phyloP scores from a whole-genome alignment of 2,329 filamentous ascomycete genomes.

The Pyrenochaeta sp. region DNA sequence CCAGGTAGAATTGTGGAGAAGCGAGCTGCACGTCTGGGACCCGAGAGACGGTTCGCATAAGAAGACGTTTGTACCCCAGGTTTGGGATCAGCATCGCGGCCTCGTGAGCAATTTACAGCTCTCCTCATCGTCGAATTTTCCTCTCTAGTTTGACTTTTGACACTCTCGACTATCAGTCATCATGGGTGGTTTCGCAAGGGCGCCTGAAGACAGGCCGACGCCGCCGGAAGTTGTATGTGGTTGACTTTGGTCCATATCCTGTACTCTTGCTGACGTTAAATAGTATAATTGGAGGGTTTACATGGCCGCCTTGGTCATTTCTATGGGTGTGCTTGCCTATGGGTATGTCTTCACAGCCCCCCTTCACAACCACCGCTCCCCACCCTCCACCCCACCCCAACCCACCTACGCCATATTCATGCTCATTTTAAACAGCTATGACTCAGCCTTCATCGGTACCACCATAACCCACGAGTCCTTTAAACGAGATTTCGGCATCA shows the following conservation, averaged over 20 bases:
- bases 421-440: conserved; percentile 45
- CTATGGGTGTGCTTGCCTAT: conserved; percentile 56
- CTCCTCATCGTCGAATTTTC: conserved; percentile 5
- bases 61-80: conserved; percentile 29
- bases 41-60: conserved; percentile 16
- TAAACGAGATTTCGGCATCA: conserved; percentile 52
- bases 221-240: conserved; percentile 58
- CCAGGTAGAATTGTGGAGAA: conserved; percentile 28
- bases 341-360: too few relatives aligned
- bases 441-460: conserved; percentile 63
- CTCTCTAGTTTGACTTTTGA: conserved; percentile 4
- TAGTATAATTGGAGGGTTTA: conserved; percentile 62
- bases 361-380: too few relatives aligned
- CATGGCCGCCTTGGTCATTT: conserved; percentile 57
- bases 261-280: too few relatives aligned
- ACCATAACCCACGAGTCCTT: conserved; percentile 61
- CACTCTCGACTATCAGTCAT: conserved; percentile 10
- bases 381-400: too few relatives aligned
- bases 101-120: not conserved
- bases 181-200: conserved; percentile 53
- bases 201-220: conserved; percentile 63
- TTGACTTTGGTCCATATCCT: not conserved
- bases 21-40: conserved; percentile 11
- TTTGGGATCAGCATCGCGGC: conserved; percentile 23
- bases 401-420: not conserved